Percentiles rank a stretch among this genome's conserved stretches.
Evolutionary conservation across 177 flowering plant species (phyloP).

Genomic region (Tripterygium wilfordii): DNA sequence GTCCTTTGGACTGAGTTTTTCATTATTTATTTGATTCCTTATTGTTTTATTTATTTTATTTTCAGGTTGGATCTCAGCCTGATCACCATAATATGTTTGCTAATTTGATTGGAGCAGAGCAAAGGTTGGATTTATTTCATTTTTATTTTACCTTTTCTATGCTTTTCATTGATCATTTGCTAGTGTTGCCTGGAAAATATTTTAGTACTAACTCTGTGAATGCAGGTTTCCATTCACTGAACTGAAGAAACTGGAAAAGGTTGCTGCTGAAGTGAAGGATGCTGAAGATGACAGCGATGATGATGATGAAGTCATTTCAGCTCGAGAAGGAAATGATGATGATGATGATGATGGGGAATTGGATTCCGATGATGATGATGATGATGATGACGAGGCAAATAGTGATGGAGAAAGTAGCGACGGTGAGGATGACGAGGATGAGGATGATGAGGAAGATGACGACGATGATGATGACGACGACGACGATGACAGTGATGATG

Average conservation of each 20-base stretch:
- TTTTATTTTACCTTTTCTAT: background rate
- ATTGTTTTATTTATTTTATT: background rate
- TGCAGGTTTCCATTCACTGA: slow-evolving; percentile 19
- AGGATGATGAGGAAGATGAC: slow-evolving; percentile 14
- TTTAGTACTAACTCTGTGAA: background rate
- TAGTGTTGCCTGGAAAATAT: background rate
- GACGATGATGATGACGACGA: slow-evolving; percentile 13
- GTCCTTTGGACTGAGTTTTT: background rate
- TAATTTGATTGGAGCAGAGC: background rate
- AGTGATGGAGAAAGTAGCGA: slow-evolving; percentile 9
- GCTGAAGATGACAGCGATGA: slow-evolving; percentile 12
- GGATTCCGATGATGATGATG: slow-evolving; percentile 12
- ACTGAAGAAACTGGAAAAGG: slow-evolving; percentile 7
- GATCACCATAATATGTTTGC: background rate
- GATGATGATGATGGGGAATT: slow-evolving; percentile 13
- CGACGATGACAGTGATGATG: slow-evolving; percentile 11
- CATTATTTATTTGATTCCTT: background rate
- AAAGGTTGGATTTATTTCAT: slow-evolving; percentile 2
- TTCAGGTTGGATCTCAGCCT: slow-evolving; percentile 1
- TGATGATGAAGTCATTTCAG: slow-evolving; percentile 13
- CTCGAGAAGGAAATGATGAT: slow-evolving; percentile 1
- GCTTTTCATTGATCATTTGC: background rate
- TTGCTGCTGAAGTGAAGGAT: slow-evolving; percentile 16
- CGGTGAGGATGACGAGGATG: slow-evolving; percentile 10
- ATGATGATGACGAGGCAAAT: slow-evolving; percentile 12